Conservation (phyloP, 495 filamentous ascomycete species). For the Penicillium goetzii region DNA sequence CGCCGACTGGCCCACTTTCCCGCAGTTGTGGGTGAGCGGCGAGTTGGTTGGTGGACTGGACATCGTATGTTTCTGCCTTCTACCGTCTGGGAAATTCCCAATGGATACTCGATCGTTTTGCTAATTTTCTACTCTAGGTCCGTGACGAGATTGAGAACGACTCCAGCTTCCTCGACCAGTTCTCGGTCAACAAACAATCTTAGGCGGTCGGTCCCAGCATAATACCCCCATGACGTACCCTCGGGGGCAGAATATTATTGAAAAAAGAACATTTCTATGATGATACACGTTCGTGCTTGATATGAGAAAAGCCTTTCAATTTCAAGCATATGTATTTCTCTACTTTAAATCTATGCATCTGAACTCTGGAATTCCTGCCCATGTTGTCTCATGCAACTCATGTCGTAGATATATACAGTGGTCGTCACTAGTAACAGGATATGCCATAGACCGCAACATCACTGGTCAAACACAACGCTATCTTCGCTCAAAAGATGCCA, state of each 20-base stretch:
- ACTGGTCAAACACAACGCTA: neutral
- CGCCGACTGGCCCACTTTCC: conserved; percentile 96
- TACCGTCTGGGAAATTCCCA: neutral
- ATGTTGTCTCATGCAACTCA: neutral
- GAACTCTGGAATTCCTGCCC: neutral
- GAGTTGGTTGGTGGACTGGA: conserved; percentile 91
- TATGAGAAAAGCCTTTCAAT: conserved; percentile 17
- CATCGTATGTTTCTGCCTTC: conserved; percentile 69
- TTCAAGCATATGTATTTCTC: conserved; percentile 3
- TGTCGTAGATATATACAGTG: neutral
- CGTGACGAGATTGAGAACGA: conserved; percentile 76
- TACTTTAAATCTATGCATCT: neutral
- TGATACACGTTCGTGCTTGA: conserved; percentile 29
- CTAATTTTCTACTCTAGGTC: conserved; percentile 57
- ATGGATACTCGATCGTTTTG: neutral
- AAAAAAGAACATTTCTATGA: conserved; percentile 23
- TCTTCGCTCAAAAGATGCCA: conserved; percentile 3
- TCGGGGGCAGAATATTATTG: conserved; percentile 17
- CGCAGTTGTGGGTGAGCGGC: conserved; percentile 82
- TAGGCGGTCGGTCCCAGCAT: conserved; percentile 17
- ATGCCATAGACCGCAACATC: neutral
- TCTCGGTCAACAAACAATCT: conserved; percentile 52
- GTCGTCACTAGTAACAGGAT: neutral
- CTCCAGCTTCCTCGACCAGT: conserved; percentile 75
- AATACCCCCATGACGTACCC: conserved; percentile 32